A percentile compares a stretch with the other conserved stretches of the same genome.
Conservation (phyloP, 2,329 filamentous ascomycete species). For the Cordyceps cateniannulata region DNA sequence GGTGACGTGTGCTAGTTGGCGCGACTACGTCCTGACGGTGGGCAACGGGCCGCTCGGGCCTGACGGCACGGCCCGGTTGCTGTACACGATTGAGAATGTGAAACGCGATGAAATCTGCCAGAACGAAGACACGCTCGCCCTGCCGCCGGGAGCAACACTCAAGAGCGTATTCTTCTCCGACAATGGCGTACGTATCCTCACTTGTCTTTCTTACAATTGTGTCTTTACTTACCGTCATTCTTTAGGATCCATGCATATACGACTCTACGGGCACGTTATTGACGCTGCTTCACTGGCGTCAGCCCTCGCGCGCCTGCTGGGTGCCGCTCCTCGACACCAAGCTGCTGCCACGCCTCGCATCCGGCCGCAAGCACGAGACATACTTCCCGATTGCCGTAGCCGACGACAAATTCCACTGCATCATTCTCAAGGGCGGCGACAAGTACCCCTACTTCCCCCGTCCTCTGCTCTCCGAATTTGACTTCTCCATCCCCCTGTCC, state of each 20-base stretch:
- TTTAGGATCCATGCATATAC: conserved; percentile 87
- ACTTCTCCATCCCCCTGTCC: conserved; percentile 77
- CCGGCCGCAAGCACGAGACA: conserved; percentile 76
- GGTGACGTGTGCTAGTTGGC: conserved; percentile 89
- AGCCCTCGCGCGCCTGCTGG: conserved; percentile 79
- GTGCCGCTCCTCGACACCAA: conserved; percentile 87
- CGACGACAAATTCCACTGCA: conserved; percentile 90
- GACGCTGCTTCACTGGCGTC: conserved; percentile 85
- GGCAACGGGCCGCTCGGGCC: conserved; percentile 82
- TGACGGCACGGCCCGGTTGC: conserved; percentile 69
- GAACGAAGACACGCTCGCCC: conserved; percentile 83
- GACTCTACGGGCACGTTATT: conserved; percentile 86
- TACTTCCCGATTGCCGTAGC: conserved; percentile 97
- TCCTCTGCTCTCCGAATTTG: conserved; percentile 86
- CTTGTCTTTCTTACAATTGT: background rate
- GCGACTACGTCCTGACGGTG: conserved; percentile 92
- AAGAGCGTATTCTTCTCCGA: conserved; percentile 89
- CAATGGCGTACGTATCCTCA: conserved; percentile 57
- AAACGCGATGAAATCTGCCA: conserved; percentile 92
- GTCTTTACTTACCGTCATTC: background rate
- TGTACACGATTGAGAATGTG: conserved; percentile 92
- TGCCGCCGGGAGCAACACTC: conserved; percentile 67
- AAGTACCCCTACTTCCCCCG: conserved; percentile 88
- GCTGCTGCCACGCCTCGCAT: conserved; percentile 71
- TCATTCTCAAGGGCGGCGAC: conserved; percentile 95